Percentiles rank a stretch among this genome's conserved stretches.
Evolutionary conservation across 345 rosid genomes (phyloP).

Genomic region (Pistacia integerrima): DNA sequence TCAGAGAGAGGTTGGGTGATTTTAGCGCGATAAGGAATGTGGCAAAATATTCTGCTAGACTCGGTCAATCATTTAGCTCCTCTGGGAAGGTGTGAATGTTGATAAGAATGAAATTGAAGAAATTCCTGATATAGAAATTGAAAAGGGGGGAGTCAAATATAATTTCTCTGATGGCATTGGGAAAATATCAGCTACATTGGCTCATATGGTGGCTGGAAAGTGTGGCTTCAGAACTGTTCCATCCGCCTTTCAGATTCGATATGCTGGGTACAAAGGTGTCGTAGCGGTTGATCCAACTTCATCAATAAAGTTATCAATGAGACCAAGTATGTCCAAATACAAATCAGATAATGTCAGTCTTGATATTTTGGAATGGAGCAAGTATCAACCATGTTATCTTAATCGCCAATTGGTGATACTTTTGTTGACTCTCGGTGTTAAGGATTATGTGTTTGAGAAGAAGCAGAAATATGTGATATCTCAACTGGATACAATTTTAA

Average conservation of each 20-base stretch:
- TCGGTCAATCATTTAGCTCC: slow-evolving; percentile 60
- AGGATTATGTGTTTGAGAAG: slow-evolving; percentile 23
- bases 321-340: slow-evolving; percentile 41
- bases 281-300: slow-evolving; percentile 66
- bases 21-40: slow-evolving; percentile 46
- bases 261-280: slow-evolving; percentile 58
- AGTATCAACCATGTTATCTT: slow-evolving; percentile 53
- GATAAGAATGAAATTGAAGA: slow-evolving; percentile 30
- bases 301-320: slow-evolving; percentile 41
- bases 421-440: slow-evolving; percentile 53
- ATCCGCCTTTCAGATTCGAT: neutral
- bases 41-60: slow-evolving; percentile 53
- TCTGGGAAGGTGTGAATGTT: slow-evolving; percentile 49
- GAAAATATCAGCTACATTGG: slow-evolving; percentile 30
- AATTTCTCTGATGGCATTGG: slow-evolving; percentile 39
- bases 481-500: slow-evolving; percentile 25
- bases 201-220: slow-evolving; percentile 45
- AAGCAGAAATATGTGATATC: slow-evolving; percentile 22
- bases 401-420: slow-evolving; percentile 63
- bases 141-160: slow-evolving; percentile 21
- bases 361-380: slow-evolving; percentile 53
- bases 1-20: slow-evolving; percentile 50
- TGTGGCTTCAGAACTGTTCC: slow-evolving; percentile 23
- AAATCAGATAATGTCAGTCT: slow-evolving; percentile 35
- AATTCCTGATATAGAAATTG: slow-evolving; percentile 52